Evolutionary conservation across 2,329 filamentous ascomycete species (phyloP), one percentile per base, ranked within the genome.

Genomic region (Zymoseptoria passerinii): DNA sequence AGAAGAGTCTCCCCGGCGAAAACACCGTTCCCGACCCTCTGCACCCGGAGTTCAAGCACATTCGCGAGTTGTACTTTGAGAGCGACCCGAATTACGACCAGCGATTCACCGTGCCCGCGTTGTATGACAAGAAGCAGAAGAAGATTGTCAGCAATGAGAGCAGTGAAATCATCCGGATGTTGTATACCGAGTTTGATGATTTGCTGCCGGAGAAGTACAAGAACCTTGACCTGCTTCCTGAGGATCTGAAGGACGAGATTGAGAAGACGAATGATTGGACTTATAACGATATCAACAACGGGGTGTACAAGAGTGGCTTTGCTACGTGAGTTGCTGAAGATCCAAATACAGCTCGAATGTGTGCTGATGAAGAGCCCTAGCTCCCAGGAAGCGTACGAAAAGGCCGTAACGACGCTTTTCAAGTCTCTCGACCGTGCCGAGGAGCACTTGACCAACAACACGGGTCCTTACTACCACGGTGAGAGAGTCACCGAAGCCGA

Each of bases 121-220:
- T 96, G 57, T 95, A 88, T 76, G 90, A 95, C 75, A 90, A 84
- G 76, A 85, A 87, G 76, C 76, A 78, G 55, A 81, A 85, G 68
- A 82, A 78, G 35, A 95, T 96, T 69, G 91, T 96, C 62, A 94
- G 82, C 82, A 96, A 96, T 66, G 92, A 96, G 80, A 90, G 88
- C 73, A 86, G 86, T 65, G 92, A 96, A 77, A 96, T 96, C 71
- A 85, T 96, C 72, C 86, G 92, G 70, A 95, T 96, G 89, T 78
- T 96, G 61, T 89, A 89, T 71, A 81, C 80, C 49, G 89, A 84
- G 72, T 97, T 97, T 71, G 86, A 97, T 58, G 70, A 75, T 48
- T 52, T 79, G 23, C 52, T 79, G 23, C 73, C 73, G 1, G 65
- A 68, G 54, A 70, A 78, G 64, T 75, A 75, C 66, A 75, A 72